Evolutionary conservation across 306 rosid species (phyloP).

Genomic region (Quillaja saponaria): DNA sequence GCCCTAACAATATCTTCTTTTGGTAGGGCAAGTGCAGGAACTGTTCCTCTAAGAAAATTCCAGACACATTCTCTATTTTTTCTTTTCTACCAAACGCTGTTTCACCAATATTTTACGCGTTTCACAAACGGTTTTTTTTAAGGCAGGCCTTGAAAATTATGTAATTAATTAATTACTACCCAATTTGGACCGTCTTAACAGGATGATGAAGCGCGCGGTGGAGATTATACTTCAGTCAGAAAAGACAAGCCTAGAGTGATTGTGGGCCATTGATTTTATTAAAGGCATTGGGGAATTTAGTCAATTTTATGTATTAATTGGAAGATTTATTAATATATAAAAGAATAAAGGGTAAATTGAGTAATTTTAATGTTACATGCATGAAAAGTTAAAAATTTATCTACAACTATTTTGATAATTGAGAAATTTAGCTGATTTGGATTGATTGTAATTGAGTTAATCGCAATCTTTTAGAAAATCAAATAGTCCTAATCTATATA

Average conservation of each 20-base stretch:
- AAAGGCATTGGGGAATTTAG: no score
- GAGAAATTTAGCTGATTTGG: no score
- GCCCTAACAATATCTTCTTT: constrained; percentile 50
- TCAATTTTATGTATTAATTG: no score
- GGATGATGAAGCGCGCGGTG: constrained; percentile 18
- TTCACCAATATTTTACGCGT: no score
- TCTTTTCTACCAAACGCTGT: constrained; percentile 21
- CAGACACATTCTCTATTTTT: constrained; percentile 24
- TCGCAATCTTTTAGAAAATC: no score
- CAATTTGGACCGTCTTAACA: constrained; percentile 12
- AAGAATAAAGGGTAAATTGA: constrained; percentile 3
- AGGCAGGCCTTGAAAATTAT: constrained; percentile 15
- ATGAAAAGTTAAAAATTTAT: no score
- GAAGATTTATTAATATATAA: no score
- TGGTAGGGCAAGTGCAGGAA: constrained; percentile 52
- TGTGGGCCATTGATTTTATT: constrained; percentile 22
- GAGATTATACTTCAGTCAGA: neutral
- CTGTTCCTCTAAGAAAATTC: constrained; percentile 54
- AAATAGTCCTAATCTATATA: no score
- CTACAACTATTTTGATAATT: no score
- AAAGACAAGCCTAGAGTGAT: neutral
- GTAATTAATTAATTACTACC: neutral
- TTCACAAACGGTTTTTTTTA: constrained; percentile 15
- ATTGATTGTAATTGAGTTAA: no score
- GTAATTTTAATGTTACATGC: no score